Evolutionary conservation across 2,329 filamentous ascomycete genomes (phyloP).

Genomic region (Teratosphaeria pseudoeucalypti): DNA sequence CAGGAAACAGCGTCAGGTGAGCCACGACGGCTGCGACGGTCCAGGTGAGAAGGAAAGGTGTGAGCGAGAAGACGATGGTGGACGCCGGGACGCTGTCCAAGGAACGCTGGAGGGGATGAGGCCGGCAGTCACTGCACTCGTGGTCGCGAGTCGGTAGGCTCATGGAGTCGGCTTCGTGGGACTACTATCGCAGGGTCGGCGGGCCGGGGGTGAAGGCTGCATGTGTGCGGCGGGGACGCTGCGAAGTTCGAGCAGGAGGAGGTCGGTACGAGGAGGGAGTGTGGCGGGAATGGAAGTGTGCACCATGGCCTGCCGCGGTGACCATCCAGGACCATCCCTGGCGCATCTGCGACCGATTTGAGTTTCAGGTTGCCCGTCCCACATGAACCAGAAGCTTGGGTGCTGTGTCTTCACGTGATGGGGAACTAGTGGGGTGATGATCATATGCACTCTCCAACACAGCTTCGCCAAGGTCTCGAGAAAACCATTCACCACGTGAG

Average conservation of each 20-base stretch:
- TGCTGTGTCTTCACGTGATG: background rate
- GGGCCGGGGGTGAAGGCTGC: background rate
- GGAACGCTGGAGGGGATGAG: slow-evolving; percentile 36
- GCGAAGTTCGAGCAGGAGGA: background rate
- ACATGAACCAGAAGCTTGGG: background rate
- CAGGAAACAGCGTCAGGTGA: slow-evolving; percentile 59
- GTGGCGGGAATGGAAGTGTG: background rate
- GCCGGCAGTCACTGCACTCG: slow-evolving; percentile 48
- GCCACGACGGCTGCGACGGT: slow-evolving; percentile 51
- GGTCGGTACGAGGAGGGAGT: background rate
- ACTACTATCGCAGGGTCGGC: background rate
- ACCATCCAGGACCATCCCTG: background rate
- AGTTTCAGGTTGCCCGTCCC: background rate
- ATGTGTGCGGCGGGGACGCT: background rate
- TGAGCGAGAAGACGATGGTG: slow-evolving; percentile 48
- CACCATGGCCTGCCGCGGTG: background rate
- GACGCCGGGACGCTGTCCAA: slow-evolving; percentile 36
- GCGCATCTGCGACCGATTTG: background rate
- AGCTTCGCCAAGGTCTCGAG: no score
- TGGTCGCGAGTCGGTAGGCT: slow-evolving; percentile 20
- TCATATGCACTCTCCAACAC: no score
- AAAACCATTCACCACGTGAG: no score
- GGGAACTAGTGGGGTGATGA: background rate
- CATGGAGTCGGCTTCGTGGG: background rate
- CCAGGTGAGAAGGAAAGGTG: slow-evolving; percentile 65